Percentiles rank a stretch among this genome's conserved stretches.
phyloP scores from a whole-genome alignment of 495 filamentous ascomycete species.

The Penicillium desertorum region DNA sequence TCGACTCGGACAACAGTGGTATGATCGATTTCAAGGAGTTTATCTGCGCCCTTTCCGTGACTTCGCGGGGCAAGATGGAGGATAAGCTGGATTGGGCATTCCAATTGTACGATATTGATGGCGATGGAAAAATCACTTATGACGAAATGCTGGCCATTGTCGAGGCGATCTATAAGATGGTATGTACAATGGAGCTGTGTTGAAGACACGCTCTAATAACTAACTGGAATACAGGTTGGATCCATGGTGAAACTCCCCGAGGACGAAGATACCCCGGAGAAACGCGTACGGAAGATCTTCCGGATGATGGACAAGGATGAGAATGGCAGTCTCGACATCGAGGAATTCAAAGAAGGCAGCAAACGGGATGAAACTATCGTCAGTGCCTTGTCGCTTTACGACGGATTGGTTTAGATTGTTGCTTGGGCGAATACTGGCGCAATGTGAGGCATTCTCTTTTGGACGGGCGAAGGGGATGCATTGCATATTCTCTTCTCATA shows the following conservation, averaged over 20 bases:
- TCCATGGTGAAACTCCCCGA: conserved; percentile 99
- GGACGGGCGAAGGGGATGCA: conserved; percentile 7
- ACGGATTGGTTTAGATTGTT: conserved; percentile 74
- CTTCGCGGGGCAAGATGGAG: conserved; percentile 96
- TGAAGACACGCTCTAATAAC: conserved; percentile 10
- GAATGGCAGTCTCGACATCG: conserved; percentile 88
- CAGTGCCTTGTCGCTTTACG: conserved; percentile 91
- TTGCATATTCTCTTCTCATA: conserved; percentile 10
- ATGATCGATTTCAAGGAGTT: conserved; percentile 99
- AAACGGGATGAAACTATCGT: conserved; percentile 99
- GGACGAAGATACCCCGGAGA: conserved; percentile 98
- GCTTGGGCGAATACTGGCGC: conserved; percentile 33
- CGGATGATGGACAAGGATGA: conserved; percentile 99
- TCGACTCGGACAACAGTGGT: conserved; percentile 94
- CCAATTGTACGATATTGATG: conserved; percentile 98
- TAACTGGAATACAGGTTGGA: conserved; percentile 65
- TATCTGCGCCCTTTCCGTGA: conserved; percentile 97
- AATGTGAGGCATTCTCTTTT: conserved; percentile 19
- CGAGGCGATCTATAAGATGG: conserved; percentile 99
- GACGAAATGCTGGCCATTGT: conserved; percentile 99
- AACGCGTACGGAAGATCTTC: conserved; percentile 97
- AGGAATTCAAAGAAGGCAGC: conserved; percentile 98
- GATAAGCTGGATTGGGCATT: conserved; percentile 99
- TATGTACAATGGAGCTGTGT: conserved; percentile 45
- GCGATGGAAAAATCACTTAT: conserved; percentile 97